Percentiles rank a stretch among this genome's conserved stretches.
Evolutionary conservation across 2,329 filamentous ascomycete species (phyloP).

Genomic region (Anthostomella pinea): DNA sequence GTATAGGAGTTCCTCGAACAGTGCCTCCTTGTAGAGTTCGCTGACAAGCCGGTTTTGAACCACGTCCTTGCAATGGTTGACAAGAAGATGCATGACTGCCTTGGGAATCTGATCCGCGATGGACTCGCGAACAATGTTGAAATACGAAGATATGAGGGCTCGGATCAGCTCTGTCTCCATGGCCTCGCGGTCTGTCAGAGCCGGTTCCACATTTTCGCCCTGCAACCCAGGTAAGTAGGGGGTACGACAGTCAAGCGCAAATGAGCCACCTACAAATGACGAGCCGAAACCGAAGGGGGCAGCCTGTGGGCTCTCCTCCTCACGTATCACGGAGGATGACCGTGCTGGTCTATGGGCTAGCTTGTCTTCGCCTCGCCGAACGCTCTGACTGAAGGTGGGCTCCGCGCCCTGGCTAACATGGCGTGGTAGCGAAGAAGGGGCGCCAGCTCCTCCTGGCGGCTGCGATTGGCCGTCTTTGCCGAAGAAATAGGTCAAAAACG

Average conservation of each 20-base stretch:
- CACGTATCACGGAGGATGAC: slow-evolving; percentile 20
- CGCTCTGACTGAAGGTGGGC: slow-evolving; percentile 78
- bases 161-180: slow-evolving; percentile 98
- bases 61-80: slow-evolving; percentile 97
- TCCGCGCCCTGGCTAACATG: slow-evolving; percentile 79
- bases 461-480: slow-evolving; percentile 78
- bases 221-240: slow-evolving; percentile 29
- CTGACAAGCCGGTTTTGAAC: slow-evolving; percentile 96
- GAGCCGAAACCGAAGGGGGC: slow-evolving; percentile 43
- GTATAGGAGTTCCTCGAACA: slow-evolving; percentile 92
- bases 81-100: slow-evolving; percentile 96
- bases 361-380: slow-evolving; percentile 67
- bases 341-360: slow-evolving; percentile 50
- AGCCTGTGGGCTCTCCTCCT: slow-evolving; percentile 37
- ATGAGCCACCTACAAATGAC: slow-evolving; percentile 55
- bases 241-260: slow-evolving; percentile 8
- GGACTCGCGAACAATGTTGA: slow-evolving; percentile 98
- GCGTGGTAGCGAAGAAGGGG: slow-evolving; percentile 45
- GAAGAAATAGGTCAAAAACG: slow-evolving; percentile 98
- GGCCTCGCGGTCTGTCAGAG: slow-evolving; percentile 90
- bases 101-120: slow-evolving; percentile 98
- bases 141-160: slow-evolving; percentile 95
- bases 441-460: slow-evolving; percentile 39
- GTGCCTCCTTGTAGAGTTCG: slow-evolving; percentile 86
- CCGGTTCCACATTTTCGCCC: slow-evolving; percentile 69